Conservation (phyloP, 345 rosid genomes). For the Eucalyptus tenuipes region DNA sequence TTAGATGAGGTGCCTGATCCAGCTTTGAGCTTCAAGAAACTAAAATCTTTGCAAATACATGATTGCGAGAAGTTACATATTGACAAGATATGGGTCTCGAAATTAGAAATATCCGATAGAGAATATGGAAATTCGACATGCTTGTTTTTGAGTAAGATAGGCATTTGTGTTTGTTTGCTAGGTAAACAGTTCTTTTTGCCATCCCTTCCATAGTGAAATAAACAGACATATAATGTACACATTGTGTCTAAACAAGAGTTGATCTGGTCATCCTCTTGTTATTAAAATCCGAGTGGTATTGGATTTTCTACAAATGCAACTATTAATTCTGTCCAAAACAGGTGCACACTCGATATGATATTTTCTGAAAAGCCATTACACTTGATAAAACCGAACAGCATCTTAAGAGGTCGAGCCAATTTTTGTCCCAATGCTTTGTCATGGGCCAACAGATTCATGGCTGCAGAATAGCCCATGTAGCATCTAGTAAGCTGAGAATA, state of each 20-base stretch:
- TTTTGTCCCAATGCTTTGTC: neutral
- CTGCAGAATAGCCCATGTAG: too few relatives aligned
- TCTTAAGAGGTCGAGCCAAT: neutral
- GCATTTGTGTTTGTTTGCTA: neutral
- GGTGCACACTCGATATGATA: too few relatives aligned
- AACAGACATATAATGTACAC: neutral
- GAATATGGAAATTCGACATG: neutral
- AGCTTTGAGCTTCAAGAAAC: neutral
- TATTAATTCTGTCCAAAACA: neutral
- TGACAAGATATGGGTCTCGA: neutral
- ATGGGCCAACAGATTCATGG: too few relatives aligned
- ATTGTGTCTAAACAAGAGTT: neutral
- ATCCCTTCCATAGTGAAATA: neutral
- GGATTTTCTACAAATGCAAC: neutral
- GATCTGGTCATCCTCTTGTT: neutral
- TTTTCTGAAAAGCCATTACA: too few relatives aligned
- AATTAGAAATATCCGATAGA: neutral
- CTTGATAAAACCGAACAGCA: neutral
- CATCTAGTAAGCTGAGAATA: too few relatives aligned
- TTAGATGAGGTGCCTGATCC: neutral
- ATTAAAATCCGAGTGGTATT: neutral
- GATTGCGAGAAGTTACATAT: neutral
- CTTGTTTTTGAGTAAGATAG: neutral
- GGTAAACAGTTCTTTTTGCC: neutral
- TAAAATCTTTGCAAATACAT: neutral